A percentile compares a stretch with the other conserved stretches of the same genome.
Conservation (phyloP, 2,329 filamentous ascomycete species). For the Diaporthe sp. region DNA sequence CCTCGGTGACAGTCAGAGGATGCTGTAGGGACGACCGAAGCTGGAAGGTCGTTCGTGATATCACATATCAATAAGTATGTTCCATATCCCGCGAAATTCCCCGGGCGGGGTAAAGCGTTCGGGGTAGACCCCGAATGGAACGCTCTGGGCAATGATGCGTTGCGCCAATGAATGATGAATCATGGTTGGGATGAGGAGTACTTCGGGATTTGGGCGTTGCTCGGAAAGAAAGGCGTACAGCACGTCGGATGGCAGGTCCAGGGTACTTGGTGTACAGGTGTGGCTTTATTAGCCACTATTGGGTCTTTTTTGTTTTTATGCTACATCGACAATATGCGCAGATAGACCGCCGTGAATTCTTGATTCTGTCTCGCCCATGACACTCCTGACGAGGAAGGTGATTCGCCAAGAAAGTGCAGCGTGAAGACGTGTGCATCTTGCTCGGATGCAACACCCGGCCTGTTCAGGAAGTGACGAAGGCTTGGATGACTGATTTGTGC, state of each 20-base stretch:
- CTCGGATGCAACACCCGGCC: background rate
- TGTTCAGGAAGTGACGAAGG: background rate
- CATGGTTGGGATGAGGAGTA: constrained; percentile 8
- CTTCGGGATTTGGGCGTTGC: constrained; percentile 11
- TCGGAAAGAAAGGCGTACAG: background rate
- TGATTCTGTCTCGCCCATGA: background rate
- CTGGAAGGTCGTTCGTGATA: accelerated
- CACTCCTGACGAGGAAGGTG: background rate
- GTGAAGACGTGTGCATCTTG: no score
- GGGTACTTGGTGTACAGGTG: background rate
- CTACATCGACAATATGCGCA: background rate
- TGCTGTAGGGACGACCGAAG: background rate
- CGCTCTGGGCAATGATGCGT: background rate
- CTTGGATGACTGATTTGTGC: background rate
- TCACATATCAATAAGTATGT: no score
- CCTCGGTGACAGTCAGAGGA: background rate
- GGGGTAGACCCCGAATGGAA: background rate
- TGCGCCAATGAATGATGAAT: constrained; percentile 21
- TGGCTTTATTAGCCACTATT: background rate
- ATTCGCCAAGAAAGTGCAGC: background rate
- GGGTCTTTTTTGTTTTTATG: background rate
- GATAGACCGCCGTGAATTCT: background rate
- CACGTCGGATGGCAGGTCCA: background rate
- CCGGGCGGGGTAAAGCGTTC: background rate
- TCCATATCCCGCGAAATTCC: background rate